Evolutionary conservation across 495 filamentous ascomycete species (phyloP).

Genomic region (Tuber melanosporum): DNA sequence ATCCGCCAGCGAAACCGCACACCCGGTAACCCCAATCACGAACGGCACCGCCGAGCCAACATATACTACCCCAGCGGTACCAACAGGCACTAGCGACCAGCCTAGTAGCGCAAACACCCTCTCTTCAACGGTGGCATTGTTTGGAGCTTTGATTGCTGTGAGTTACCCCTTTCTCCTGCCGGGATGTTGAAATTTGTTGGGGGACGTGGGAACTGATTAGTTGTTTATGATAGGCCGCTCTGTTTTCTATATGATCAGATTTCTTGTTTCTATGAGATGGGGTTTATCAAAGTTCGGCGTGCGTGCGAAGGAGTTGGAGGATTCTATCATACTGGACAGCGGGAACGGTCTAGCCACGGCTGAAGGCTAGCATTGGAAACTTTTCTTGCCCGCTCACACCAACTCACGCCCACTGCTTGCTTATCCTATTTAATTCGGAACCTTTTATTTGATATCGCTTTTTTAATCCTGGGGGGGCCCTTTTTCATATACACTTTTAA

Average conservation of each 20-base stretch:
- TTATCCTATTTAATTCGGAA: not conserved
- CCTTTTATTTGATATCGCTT: slow-evolving; percentile 6
- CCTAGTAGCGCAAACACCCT: slow-evolving; percentile 34
- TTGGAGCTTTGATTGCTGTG: slow-evolving; percentile 40
- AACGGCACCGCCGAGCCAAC: not conserved
- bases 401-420: not conserved
- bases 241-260: slow-evolving; percentile 37
- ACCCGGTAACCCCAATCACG: not conserved
- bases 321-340: not conserved
- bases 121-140: slow-evolving; percentile 37
- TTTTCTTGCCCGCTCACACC: not conserved
- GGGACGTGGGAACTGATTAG: not conserved
- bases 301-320: not conserved
- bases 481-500: slow-evolving; percentile 18
- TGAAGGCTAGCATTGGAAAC: slow-evolving; percentile 1
- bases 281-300: not conserved
- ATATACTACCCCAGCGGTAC: slow-evolving; percentile 18
- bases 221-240: slow-evolving; percentile 26
- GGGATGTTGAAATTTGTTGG: not conserved
- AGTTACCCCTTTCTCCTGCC: slow-evolving; percentile 9
- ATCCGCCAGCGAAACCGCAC: not conserved
- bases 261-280: not conserved
- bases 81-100: slow-evolving; percentile 17
- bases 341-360: not conserved
- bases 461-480: slow-evolving; percentile 13